These are phyloP conservation scores for Leonotis leonurus DNA, from an alignment of 257 asterid genomes.

Conservation along the genomic window DNA sequence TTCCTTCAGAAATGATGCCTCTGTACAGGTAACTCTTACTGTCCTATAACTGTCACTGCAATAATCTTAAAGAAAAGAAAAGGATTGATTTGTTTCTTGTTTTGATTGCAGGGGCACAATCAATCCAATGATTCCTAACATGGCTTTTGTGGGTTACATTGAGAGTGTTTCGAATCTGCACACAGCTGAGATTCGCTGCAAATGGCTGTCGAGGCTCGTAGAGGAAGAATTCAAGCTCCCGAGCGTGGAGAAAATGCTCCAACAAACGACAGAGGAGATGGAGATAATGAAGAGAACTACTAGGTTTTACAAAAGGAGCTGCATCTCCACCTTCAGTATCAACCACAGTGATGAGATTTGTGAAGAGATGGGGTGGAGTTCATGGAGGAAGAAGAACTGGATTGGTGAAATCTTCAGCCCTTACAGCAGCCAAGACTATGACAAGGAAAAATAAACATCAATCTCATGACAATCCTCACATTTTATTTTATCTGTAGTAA, in stretches of 20 bases:
- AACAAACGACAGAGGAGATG: conserved; percentile 53
- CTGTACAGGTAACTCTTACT: conserved; percentile 50
- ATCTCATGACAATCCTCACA: background rate
- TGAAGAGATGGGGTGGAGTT: conserved; percentile 85
- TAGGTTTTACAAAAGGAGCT: conserved; percentile 71
- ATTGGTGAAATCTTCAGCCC: conserved; percentile 80
- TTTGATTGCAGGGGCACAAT: conserved; percentile 61
- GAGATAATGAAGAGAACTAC: conserved; percentile 74
- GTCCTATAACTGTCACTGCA: background rate
- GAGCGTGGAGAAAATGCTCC: conserved; percentile 51
- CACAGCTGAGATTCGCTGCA: conserved; percentile 86
- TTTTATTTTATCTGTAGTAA: background rate
- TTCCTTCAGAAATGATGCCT: conserved; percentile 86
- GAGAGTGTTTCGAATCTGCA: conserved; percentile 92
- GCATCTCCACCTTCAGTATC: conserved; percentile 89
- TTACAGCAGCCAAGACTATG: conserved; percentile 74
- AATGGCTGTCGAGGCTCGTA: conserved; percentile 60
- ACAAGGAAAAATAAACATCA: conserved; percentile 20
- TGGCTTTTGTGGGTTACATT: conserved; percentile 76
- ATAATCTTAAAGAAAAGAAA: background rate
- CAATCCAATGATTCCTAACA: conserved; percentile 78
- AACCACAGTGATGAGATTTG: conserved; percentile 83
- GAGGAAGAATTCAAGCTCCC: conserved; percentile 63
- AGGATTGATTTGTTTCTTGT: background rate
- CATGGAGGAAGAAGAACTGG: conserved; percentile 81